Evolutionary conservation across 768 basidiomycete species (phyloP).

Genomic region (Podaxis carcinomalis): DNA sequence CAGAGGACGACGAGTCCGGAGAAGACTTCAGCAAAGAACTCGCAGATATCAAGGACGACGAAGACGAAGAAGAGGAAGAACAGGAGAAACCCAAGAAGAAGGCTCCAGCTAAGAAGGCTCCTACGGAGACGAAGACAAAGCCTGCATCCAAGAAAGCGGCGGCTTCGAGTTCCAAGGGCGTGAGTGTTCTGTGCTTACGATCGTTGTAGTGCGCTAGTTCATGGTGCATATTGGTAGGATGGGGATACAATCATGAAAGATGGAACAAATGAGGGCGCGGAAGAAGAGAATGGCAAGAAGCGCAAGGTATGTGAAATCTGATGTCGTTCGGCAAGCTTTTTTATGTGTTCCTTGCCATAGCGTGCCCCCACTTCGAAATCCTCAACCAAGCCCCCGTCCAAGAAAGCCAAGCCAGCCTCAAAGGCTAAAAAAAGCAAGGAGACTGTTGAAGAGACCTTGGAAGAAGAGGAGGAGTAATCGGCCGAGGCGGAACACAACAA

Average conservation of each 20-base stretch:
- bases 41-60: slow-evolving; percentile 33
- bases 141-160: slow-evolving; percentile 23
- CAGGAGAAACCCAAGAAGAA: slow-evolving; percentile 44
- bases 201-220: not conserved
- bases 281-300: slow-evolving; percentile 55
- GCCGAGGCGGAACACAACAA: not conserved
- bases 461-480: slow-evolving; percentile 22
- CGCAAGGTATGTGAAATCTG: slow-evolving; percentile 50
- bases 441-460: slow-evolving; percentile 41
- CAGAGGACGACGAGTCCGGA: slow-evolving; percentile 33
- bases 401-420: slow-evolving; percentile 39
- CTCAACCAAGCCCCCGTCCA: slow-evolving; percentile 42
- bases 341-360: slow-evolving; percentile 9
- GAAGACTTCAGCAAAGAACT: slow-evolving; percentile 43
- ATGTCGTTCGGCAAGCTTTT: not conserved
- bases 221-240: slow-evolving; percentile 18
- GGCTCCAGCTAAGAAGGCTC: slow-evolving; percentile 36
- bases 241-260: slow-evolving; percentile 41
- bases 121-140: slow-evolving; percentile 16
- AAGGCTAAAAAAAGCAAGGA: slow-evolving; percentile 48
- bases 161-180: slow-evolving; percentile 5
- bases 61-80: slow-evolving; percentile 34
- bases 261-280: slow-evolving; percentile 34
- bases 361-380: slow-evolving; percentile 34
- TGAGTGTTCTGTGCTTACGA: not conserved